Base-by-base conservation (phyloP, 2,329 filamentous ascomycete species). In the Aspergillus fischeri region DNA sequence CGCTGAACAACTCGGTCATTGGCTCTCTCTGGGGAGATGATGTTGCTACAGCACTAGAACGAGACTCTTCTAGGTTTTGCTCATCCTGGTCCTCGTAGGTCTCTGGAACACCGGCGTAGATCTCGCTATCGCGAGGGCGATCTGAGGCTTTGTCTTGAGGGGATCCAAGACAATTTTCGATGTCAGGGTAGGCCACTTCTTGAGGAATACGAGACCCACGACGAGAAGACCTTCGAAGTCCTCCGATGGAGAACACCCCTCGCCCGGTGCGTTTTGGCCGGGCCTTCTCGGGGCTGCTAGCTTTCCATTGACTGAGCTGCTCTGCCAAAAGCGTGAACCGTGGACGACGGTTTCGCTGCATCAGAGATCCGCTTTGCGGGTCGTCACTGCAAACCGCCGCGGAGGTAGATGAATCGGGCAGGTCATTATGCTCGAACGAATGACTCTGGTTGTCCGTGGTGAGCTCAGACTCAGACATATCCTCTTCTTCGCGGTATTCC, bases 301-400 rank as follows among this genome's bases (percentile, higher is more conserved):
- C 79, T 61, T 81, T 80, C 88, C 88, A 91, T 25, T 80, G 78
- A 57, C 77, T 81, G 4, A 90, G 74, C 64, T 87, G 82, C 41
- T 81, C 77, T 3, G 84, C 84, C 41, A 91, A 75, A 25, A 86
- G 84, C 1, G 86, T 88, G 60, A 89, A 87, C 1, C 85, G 85
- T 52, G 83, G 68, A 20, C 75, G 68, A 20, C 75, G 74, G 29
- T 54, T 61, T 44, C 60, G 65, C 21, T 24, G 21, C 11, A 25
- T 24, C 21, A 24, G 49, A 60, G 55, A 24, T 58, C 48, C 29
- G 68, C 59, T 35, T 61, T 56, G 2, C 52, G 59, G 44, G 20
- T 48, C 35, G 24, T 62, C 55, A 17, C 10, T 47, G 44, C 6
- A 24, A 14, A 47, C 11, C 3, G 21, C 21, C 21, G 11, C 11